Evolutionary conservation across 805 yeast species (phyloP).

Genomic region (Starmerella floris): DNA sequence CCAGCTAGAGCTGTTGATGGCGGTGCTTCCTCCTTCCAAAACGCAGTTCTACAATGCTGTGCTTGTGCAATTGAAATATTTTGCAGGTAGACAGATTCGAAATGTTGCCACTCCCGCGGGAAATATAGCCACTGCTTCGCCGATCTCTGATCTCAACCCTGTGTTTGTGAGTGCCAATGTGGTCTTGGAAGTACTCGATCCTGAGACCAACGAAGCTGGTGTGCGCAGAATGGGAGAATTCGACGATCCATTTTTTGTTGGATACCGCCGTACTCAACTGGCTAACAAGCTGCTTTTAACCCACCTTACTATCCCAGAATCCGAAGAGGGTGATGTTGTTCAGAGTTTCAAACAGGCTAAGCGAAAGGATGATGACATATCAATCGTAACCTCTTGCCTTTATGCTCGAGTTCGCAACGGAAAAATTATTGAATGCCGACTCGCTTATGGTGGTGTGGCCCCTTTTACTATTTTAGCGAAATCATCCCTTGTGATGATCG

Average conservation of each 20-base stretch:
- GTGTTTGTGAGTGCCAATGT: slow-evolving; percentile 35
- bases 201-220: slow-evolving; percentile 22
- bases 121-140: slow-evolving; percentile 38
- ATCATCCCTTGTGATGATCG: slow-evolving; percentile 26
- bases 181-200: slow-evolving; percentile 28
- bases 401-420: slow-evolving; percentile 19
- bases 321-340: slow-evolving; percentile 29
- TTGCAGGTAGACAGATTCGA: slow-evolving; percentile 39
- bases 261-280: slow-evolving; percentile 33
- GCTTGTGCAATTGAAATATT: slow-evolving; percentile 33
- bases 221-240: slow-evolving; percentile 29
- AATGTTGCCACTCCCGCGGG: slow-evolving; percentile 41
- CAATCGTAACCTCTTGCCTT: slow-evolving; percentile 36
- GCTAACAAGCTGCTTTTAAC: slow-evolving; percentile 30
- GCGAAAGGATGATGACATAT: slow-evolving; percentile 39
- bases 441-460: slow-evolving; percentile 39
- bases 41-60: slow-evolving; percentile 32
- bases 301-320: slow-evolving; percentile 32
- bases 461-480: slow-evolving; percentile 34
- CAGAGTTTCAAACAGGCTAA: slow-evolving; percentile 36
- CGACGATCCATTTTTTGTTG: slow-evolving; percentile 30
- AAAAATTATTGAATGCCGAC: slow-evolving; percentile 22
- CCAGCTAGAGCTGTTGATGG: slow-evolving; percentile 26
- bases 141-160: slow-evolving; percentile 38
- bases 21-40: slow-evolving; percentile 18